A percentile compares a stretch with the other conserved stretches of the same genome.
These are phyloP conservation scores for Ophiobolus disseminans DNA, from an alignment of 2,329 filamentous ascomycete genomes.

Conservation along the genomic window DNA sequence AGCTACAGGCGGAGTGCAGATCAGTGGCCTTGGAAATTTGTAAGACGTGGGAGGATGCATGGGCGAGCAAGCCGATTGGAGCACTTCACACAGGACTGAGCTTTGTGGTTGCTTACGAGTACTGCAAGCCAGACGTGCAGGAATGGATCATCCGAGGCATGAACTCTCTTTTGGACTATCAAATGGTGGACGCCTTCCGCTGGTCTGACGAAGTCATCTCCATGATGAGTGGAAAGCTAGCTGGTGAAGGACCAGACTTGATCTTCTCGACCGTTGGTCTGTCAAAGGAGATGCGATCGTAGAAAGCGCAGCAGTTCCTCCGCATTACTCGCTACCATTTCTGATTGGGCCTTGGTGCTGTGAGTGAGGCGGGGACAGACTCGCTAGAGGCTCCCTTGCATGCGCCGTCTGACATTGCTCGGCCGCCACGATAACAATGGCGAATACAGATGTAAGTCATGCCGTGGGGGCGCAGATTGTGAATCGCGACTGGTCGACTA, in stretches of 20 bases:
- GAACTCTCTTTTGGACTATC: slow-evolving; percentile 38
- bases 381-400: background rate
- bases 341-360: no score
- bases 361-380: no score
- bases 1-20: slow-evolving; percentile 36
- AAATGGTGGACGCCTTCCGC: slow-evolving; percentile 34
- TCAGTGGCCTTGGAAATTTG: slow-evolving; percentile 39
- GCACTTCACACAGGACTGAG: slow-evolving; percentile 41
- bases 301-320: no score
- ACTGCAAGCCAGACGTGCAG: slow-evolving; percentile 30
- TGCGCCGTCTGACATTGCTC: background rate
- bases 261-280: slow-evolving; percentile 22
- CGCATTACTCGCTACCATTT: no score
- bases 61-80: slow-evolving; percentile 41
- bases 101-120: slow-evolving; percentile 44
- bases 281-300: background rate
- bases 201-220: slow-evolving; percentile 37
- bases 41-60: slow-evolving; percentile 46
- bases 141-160: slow-evolving; percentile 36
- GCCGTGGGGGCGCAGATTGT: background rate
- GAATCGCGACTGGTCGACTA: background rate
- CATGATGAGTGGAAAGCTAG: slow-evolving; percentile 36
- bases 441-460: background rate
- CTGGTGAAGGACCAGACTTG: slow-evolving; percentile 34
- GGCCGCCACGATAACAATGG: background rate